Conservation (phyloP, 495 filamentous ascomycete species). For the Baudoinia panamericana region DNA sequence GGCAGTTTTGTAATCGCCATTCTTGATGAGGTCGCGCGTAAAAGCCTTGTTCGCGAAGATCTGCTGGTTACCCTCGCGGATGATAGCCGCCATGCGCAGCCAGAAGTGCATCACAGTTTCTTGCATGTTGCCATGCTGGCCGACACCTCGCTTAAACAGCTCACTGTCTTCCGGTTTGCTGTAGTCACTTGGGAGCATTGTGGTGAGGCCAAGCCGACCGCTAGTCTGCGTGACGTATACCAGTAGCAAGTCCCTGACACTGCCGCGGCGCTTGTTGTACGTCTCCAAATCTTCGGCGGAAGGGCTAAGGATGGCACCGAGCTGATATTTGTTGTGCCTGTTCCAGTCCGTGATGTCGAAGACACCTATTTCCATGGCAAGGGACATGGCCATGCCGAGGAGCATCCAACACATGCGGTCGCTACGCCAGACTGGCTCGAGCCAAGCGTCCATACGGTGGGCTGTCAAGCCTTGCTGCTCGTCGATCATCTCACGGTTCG, state of each 20-base stretch:
- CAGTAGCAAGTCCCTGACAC: slow-evolving; percentile 71
- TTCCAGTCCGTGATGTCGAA: slow-evolving; percentile 66
- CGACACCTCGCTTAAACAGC: slow-evolving; percentile 12
- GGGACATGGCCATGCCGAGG: slow-evolving; percentile 72
- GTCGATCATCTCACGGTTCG: slow-evolving; percentile 18
- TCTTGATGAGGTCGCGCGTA: slow-evolving; percentile 75
- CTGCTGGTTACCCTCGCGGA: slow-evolving; percentile 72
- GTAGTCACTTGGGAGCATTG: slow-evolving; percentile 59
- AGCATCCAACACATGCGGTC: slow-evolving; percentile 99
- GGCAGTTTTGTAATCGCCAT: slow-evolving; percentile 61
- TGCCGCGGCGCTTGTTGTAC: slow-evolving; percentile 63
- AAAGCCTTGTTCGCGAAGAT: slow-evolving; percentile 72
- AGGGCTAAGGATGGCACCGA: slow-evolving; percentile 23
- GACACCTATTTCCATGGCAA: slow-evolving; percentile 87
- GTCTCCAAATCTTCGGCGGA: slow-evolving; percentile 44
- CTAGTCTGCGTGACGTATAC: slow-evolving; percentile 85
- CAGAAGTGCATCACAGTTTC: slow-evolving; percentile 80
- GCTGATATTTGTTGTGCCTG: slow-evolving; percentile 42
- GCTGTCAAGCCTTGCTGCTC: slow-evolving; percentile 36
- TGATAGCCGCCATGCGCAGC: slow-evolving; percentile 78
- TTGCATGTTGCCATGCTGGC: slow-evolving; percentile 32
- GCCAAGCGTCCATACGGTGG: slow-evolving; percentile 78
- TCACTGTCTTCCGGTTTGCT: slow-evolving; percentile 19
- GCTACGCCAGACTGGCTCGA: slow-evolving; percentile 90
- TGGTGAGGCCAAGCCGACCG: slow-evolving; percentile 83